Evolutionary conservation across 2,329 filamentous ascomycete species (phyloP).

Genomic region (Stenocarpella maydis): DNA sequence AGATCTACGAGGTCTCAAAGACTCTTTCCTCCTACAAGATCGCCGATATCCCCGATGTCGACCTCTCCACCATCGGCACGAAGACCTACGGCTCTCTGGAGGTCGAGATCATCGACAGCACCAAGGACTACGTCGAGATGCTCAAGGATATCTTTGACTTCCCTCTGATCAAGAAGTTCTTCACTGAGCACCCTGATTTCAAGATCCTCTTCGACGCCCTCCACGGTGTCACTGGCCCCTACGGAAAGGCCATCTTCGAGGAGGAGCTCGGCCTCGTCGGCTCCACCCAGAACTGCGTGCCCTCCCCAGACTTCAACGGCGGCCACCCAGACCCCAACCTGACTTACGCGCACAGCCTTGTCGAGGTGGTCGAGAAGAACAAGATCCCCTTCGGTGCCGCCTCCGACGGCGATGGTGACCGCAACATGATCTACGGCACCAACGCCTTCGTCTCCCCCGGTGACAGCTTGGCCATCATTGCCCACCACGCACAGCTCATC

Average conservation of each 20-base stretch:
- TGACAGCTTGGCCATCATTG: conserved; percentile 97
- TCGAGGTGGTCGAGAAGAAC: conserved; percentile 91
- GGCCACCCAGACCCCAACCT: conserved; percentile 98
- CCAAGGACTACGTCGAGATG: conserved; percentile 90
- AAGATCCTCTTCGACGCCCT: conserved; percentile 97
- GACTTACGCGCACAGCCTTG: conserved; percentile 93
- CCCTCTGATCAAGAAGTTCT: conserved; percentile 92
- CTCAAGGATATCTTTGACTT: conserved; percentile 99
- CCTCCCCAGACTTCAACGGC: conserved; percentile 93
- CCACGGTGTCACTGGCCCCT: conserved; percentile 93
- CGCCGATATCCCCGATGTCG: conserved; percentile 83
- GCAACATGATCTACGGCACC: conserved; percentile 99
- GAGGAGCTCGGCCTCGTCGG: conserved; percentile 83
- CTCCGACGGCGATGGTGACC: conserved; percentile 95
- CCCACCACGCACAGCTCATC: conserved; percentile 94
- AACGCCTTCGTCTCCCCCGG: conserved; percentile 96
- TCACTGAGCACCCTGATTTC: conserved; percentile 86
- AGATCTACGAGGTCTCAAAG: conserved; percentile 94
- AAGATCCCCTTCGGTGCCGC: conserved; percentile 95
- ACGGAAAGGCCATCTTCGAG: conserved; percentile 94
- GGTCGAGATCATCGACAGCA: conserved; percentile 95
- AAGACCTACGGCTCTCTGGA: conserved; percentile 86
- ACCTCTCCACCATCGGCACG: conserved; percentile 83
- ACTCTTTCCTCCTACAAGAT: conserved; percentile 92
- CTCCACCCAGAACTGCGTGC: conserved; percentile 88